Base-by-base conservation (phyloP, 768 basidiomycete species). In the Boletus sp. region DNA sequence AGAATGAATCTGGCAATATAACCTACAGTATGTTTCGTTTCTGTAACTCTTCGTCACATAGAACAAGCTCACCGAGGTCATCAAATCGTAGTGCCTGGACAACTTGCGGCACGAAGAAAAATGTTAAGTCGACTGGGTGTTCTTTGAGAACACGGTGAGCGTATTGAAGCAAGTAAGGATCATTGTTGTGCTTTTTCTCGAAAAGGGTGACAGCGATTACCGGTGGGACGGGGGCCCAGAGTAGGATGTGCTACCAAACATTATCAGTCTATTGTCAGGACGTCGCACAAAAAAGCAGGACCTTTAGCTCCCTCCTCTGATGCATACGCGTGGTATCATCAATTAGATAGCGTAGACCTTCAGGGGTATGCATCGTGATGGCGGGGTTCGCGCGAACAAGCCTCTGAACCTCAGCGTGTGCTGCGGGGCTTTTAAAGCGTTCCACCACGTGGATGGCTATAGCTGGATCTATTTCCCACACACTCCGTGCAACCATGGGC, bases 21-120 rank as follows among this genome's bases (percentile, higher is more conserved):
- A 17, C 92, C 96, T 95, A 58, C 3, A 30, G 15, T 45, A 7
- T 7, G 34, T 48, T 53, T 41, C 29, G 3, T 45, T 43, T 51
- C 41, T 25, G 47, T 25, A 19, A 7, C 39, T 35, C 27, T 45
- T 34, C 5, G 9, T 34, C 6, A 30, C 6, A 47, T 25, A 10
- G 27, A 29, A 50, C 10, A 34, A 15, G 59, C 80, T 51, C 65
- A 93, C 95, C 94, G 6, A 92, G 77, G 13, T 87, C 83, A 64
- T 99, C 97, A 49, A 89, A 83, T 10, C 97, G 88, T 15, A 99
- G 78, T 5, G 94, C 94, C 66, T 99, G 97, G 2, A 98, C 97
- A 19, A 98, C 87, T 78, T 99, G 97, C 1, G 97, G 97, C 32
- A 99, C 94, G 66, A 96, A 99, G 77, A 98, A 99, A 80, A 99